Evolutionary conservation across 202 grass and related monocot species (phyloP).

Genomic region (Sporobolus alterniflorus): DNA sequence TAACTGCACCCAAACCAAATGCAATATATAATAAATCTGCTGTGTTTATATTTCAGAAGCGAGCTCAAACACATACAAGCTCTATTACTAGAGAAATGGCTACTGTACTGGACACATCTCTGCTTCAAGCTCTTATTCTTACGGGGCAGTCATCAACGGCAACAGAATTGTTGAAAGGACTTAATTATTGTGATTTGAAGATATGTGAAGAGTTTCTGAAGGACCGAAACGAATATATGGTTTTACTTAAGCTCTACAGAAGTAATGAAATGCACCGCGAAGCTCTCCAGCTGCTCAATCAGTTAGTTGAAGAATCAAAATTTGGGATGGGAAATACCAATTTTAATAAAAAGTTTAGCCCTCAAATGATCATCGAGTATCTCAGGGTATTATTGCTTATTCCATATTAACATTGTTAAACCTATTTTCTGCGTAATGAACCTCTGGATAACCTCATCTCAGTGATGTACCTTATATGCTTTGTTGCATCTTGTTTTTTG

Average conservation of each 20-base stretch:
- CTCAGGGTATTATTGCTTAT: slow-evolving; percentile 72
- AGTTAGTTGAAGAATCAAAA: slow-evolving; percentile 90
- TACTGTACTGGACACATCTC: slow-evolving; percentile 86
- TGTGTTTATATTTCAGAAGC: slow-evolving; percentile 64
- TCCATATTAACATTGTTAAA: slow-evolving; percentile 14
- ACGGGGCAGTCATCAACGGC: slow-evolving; percentile 66
- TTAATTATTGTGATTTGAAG: slow-evolving; percentile 95
- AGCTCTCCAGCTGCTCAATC: slow-evolving; percentile 91
- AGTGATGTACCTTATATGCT: slow-evolving; percentile 6
- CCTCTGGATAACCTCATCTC: neutral
- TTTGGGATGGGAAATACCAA: slow-evolving; percentile 46
- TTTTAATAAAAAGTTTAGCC: slow-evolving; percentile 73
- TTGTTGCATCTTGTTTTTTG: slow-evolving; percentile 20
- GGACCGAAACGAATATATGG: slow-evolving; percentile 77
- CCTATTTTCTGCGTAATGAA: slow-evolving; percentile 5
- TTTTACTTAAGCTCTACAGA: slow-evolving; percentile 92
- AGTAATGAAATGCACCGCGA: slow-evolving; percentile 92
- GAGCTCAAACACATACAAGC: slow-evolving; percentile 67
- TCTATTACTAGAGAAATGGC: slow-evolving; percentile 97
- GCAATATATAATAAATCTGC: slow-evolving; percentile 29
- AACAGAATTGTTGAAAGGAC: slow-evolving; percentile 72
- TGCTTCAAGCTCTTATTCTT: slow-evolving; percentile 97
- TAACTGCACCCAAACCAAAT: slow-evolving; percentile 1
- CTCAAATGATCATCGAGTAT: slow-evolving; percentile 94
- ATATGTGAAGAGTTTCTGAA: slow-evolving; percentile 90